Base-by-base conservation (phyloP, 176 grass and related monocot species). In the Aegilops longissima region DNA sequence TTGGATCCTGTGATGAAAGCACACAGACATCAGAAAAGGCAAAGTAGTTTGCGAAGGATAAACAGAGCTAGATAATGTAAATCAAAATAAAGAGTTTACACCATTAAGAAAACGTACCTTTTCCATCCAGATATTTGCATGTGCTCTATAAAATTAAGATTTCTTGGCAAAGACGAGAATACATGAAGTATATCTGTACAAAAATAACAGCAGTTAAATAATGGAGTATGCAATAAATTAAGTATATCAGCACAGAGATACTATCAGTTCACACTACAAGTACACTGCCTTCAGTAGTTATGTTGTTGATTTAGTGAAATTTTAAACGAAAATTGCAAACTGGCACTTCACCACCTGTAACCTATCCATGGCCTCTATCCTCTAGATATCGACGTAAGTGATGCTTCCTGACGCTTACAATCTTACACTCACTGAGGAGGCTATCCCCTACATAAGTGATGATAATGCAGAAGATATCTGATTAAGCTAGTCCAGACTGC, bases 61-160 rank as follows among this genome's bases (percentile, higher is more conserved):
- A 17, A n/a, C 8, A 74, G 24, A 88, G 33, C 14, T 38, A 31
- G 31, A 91, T 45, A 54, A 59, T 42, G 12, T 73, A 21, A 84
- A 71, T 21, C 59, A 47, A 20, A 66, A 71, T 12, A 25, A 70
- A 63, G 76, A 70, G 21, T 14, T 18, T 5, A 61, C 72, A n/a
- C 4, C 56, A 75, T 54, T 17, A 67, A 71, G 18, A 12, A 68
- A 73, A 76, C 92, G 93, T 93, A 96, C 97, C 94, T 3, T 93
- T 99, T 99, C 97, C 97, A 99, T 27, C 94, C 97, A 70, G 94
- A 80, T 88, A 99, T 83, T 80, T 88, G 88, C 90, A 96, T 92
- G 39, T 99, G 90, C 86, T 99, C 94, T 85, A 99, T 90, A 86
- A 99, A 99, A 94, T 96, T 99, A 82, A 99, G 94, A 93, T 94